A percentile compares a stretch with the other conserved stretches of the same genome.
Conservation (phyloP, 441 rosid species). For the Corymbia citriodora region DNA sequence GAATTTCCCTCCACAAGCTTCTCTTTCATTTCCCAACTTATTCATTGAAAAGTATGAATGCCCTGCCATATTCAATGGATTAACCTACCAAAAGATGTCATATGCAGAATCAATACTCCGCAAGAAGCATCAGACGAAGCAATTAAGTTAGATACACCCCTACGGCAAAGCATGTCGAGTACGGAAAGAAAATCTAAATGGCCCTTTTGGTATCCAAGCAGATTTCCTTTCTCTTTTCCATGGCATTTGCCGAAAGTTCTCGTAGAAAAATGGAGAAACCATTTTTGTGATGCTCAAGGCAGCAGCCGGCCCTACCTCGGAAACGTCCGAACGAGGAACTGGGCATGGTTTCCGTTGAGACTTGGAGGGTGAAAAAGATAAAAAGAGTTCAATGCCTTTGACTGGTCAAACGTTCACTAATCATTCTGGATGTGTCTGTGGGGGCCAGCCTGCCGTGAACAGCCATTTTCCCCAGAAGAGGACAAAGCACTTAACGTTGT, state of each 20-base stretch:
- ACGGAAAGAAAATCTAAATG: background rate
- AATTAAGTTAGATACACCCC: background rate
- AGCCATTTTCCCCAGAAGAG: background rate
- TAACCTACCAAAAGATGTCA: background rate
- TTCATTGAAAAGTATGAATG: background rate
- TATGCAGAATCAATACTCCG: background rate
- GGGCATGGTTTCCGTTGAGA: background rate
- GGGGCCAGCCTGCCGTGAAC: background rate
- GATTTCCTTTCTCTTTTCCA: background rate
- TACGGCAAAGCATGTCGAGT: background rate
- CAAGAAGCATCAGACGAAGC: background rate
- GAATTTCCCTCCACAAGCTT: background rate
- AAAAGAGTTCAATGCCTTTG: background rate
- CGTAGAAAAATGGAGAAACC: background rate
- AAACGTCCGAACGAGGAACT: background rate
- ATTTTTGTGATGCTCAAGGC: background rate
- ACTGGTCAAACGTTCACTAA: background rate
- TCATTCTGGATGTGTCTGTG: background rate
- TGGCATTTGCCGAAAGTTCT: background rate
- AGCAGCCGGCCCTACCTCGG: background rate
- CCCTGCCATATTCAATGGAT: background rate
- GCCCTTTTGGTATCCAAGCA: background rate
- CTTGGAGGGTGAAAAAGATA: background rate
- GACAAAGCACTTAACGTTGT: background rate
- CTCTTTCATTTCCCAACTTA: background rate